Evolutionary conservation across 495 filamentous ascomycete genomes (phyloP).

Genomic region (Friedmanniomyces simplex): DNA sequence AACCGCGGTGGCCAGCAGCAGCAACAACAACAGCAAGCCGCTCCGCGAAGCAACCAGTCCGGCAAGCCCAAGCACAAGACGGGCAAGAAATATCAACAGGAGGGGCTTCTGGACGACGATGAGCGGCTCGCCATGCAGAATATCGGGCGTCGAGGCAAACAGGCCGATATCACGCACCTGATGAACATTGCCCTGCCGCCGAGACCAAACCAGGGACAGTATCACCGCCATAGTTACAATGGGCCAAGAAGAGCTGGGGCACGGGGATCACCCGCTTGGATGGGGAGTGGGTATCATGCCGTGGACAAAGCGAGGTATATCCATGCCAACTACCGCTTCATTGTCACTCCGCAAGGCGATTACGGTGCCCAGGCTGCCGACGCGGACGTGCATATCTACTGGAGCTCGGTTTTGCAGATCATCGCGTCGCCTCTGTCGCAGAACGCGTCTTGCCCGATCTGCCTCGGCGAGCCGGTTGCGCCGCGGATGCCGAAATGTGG

Average conservation of each 20-base stretch:
- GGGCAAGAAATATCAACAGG: constrained; percentile 37
- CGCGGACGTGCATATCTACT: constrained; percentile 84
- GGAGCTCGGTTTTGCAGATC: constrained; percentile 82
- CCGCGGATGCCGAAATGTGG: constrained; percentile 97
- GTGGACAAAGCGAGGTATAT: constrained; percentile 91
- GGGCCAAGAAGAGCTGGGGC: constrained; percentile 36
- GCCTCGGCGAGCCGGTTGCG: constrained; percentile 78
- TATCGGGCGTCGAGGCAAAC: constrained; percentile 80
- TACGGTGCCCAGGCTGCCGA: constrained; percentile 74
- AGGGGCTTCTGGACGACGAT: constrained; percentile 58
- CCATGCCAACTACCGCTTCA: constrained; percentile 94
- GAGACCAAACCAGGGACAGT: constrained; percentile 54
- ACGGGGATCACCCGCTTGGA: constrained; percentile 59
- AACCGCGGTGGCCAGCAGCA: constrained; percentile 36
- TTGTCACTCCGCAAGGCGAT: constrained; percentile 71
- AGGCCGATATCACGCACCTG: constrained; percentile 80
- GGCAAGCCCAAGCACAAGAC: constrained; percentile 63
- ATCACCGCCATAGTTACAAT: constrained; percentile 46
- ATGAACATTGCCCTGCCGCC: constrained; percentile 85
- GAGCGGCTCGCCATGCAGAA: constrained; percentile 79
- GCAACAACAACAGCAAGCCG: constrained; percentile 28
- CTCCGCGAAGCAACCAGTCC: constrained; percentile 61
- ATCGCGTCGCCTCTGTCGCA: constrained; percentile 85
- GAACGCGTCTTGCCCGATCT: constrained; percentile 81
- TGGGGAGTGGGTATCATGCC: constrained; percentile 85